These are phyloP conservation scores for Arxiozyma heterogenica DNA, from an alignment of 1,139 yeast species.

Conservation along the genomic window DNA sequence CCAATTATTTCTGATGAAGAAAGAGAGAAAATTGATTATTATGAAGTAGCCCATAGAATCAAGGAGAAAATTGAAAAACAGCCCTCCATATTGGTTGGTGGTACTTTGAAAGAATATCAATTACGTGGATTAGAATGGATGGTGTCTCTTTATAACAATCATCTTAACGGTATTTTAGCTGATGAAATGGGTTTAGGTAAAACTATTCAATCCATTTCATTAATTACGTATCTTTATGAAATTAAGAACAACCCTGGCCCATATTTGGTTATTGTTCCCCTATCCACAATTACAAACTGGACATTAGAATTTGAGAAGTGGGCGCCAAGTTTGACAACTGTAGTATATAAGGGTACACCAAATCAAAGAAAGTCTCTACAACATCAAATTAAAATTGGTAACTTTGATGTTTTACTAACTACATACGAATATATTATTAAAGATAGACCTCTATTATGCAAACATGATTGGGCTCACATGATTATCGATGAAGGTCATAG, in stretches of 20 bases:
- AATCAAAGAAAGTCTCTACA: constrained; percentile 58
- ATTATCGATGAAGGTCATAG: constrained; percentile 87
- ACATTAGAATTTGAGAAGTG: constrained; percentile 76
- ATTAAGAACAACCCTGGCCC: constrained; percentile 58
- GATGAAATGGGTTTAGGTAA: constrained; percentile 93
- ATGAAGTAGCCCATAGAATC: constrained; percentile 69
- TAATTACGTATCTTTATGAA: constrained; percentile 67
- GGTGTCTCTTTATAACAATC: constrained; percentile 90
- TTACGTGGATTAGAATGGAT: constrained; percentile 94
- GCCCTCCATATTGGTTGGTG: constrained; percentile 69
- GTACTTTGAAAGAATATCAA: constrained; percentile 86
- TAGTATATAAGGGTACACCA: constrained; percentile 71
- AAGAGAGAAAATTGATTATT: constrained; percentile 60
- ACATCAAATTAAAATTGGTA: constrained; percentile 51
- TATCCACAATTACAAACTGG: constrained; percentile 81
- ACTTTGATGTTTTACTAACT: constrained; percentile 67
- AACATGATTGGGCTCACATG: constrained; percentile 75
- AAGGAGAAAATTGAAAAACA: constrained; percentile 58
- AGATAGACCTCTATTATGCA: constrained; percentile 58
- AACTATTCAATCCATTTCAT: constrained; percentile 75
- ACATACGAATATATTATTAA: constrained; percentile 74
- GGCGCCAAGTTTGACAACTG: constrained; percentile 66
- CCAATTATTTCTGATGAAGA: constrained; percentile 32
- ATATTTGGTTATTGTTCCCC: constrained; percentile 71
- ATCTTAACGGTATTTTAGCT: constrained; percentile 88